Base-by-base conservation (phyloP, 345 rosid genomes). In the Turnera subulata region DNA sequence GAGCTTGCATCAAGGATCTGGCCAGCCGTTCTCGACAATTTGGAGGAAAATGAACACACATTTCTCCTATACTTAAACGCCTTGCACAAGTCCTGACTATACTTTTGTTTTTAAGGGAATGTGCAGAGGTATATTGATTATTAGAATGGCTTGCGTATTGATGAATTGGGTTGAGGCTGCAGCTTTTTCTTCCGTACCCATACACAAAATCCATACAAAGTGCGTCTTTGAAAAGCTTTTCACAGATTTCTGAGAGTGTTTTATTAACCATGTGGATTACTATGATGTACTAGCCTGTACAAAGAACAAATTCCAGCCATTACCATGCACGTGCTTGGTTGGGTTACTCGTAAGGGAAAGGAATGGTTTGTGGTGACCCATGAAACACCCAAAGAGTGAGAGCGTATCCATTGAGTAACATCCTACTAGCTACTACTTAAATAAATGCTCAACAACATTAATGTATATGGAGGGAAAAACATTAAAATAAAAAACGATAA, bases 151-250 rank as follows among this genome's bases (percentile, higher is more conserved):
- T n/a, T n/a, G n/a, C n/a, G n/a, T n/a, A n/a, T n/a, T n/a, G n/a
- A n/a, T n/a, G n/a, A n/a, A n/a, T n/a, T n/a, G n/a, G n/a, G n/a
- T n/a, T 29, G 35, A 29, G 35, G 8, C 35, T 51, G 48, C 81
- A 85, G 91, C 85, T 82, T 20, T 85, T 85, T 71, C 88, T 84
- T 64, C 98, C 95, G 18, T 88, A 79, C 60, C 91, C 96, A 5
- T 91, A 88, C 69, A 63, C 84, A 39, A 84, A 77, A 79, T 87
- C 94, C 22, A 66, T 70, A 14, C n/a, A 69, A 82, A 69, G 84
- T 88, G 1, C 89, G 82, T 91, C 66, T 84, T 85, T 15, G 96
- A 85, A 53, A 91, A 69, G 82, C 85, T 91, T 18, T 84, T 91
- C 75, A 85, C 85, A 0, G 98, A 88, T 74, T 88, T 88, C 58